These are phyloP conservation scores for Pseudoturritis turrita DNA, from an alignment of 345 rosid species.

Conservation along the genomic window DNA sequence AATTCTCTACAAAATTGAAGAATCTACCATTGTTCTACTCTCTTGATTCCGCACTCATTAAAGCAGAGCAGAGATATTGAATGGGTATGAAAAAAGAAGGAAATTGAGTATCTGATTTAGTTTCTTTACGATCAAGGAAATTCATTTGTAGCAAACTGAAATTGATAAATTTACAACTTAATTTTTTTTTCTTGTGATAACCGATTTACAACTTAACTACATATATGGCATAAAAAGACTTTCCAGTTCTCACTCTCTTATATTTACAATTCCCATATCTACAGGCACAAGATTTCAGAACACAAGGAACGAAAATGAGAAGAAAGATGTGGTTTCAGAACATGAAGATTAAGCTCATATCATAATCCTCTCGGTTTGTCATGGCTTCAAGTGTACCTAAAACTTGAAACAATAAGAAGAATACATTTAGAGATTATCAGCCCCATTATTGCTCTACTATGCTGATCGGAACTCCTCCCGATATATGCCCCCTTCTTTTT, in stretches of 20 bases:
- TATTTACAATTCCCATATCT: neutral
- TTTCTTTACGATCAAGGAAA: too few relatives aligned
- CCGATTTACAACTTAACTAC: neutral
- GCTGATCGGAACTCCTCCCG: neutral
- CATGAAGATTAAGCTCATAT: constrained; percentile 78
- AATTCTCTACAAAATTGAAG: too few relatives aligned
- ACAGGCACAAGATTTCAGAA: constrained; percentile 78
- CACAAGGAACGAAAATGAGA: constrained; percentile 61
- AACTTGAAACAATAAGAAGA: neutral
- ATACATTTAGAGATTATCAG: neutral
- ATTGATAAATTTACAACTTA: too few relatives aligned
- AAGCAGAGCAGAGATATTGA: too few relatives aligned
- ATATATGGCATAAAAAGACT: neutral
- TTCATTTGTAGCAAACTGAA: too few relatives aligned
- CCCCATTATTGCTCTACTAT: neutral
- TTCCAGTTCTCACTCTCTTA: neutral
- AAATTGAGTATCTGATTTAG: too few relatives aligned
- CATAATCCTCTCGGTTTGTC: constrained; percentile 56
- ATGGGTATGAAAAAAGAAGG: too few relatives aligned
- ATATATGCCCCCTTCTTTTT: neutral
- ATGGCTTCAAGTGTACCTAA: constrained; percentile 50
- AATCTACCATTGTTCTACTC: too few relatives aligned
- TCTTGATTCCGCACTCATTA: too few relatives aligned
- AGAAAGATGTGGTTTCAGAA: constrained; percentile 79
- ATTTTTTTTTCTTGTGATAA: too few relatives aligned